A percentile compares a stretch with the other conserved stretches of the same genome.
These are phyloP conservation scores for Phytophthora multivora DNA, from an alignment of 352 stramenopile genomes.

Conservation along the genomic window DNA sequence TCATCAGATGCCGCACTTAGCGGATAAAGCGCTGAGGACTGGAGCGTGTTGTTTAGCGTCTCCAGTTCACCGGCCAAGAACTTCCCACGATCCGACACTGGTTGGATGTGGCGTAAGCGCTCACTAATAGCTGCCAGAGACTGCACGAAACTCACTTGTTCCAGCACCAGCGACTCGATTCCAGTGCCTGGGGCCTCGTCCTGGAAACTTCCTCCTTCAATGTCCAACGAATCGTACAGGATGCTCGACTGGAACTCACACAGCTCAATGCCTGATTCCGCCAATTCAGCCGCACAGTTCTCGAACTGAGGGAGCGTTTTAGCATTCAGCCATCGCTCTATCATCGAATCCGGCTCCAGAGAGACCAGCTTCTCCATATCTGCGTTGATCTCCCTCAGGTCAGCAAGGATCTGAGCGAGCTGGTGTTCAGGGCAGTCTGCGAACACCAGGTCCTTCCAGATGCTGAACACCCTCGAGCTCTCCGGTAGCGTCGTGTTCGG, in stretches of 20 bases:
- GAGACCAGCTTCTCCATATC: slow-evolving; percentile 48
- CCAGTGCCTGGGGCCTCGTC: slow-evolving; percentile 19
- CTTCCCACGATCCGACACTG: slow-evolving; percentile 52
- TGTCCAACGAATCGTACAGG: slow-evolving; percentile 61
- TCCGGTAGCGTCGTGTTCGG: slow-evolving; percentile 36
- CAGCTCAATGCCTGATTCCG: slow-evolving; percentile 47
- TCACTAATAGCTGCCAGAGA: slow-evolving; percentile 75
- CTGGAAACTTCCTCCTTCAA: slow-evolving; percentile 25
- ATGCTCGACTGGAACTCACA: slow-evolving; percentile 80
- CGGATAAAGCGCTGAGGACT: slow-evolving; percentile 69
- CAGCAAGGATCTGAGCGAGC: slow-evolving; percentile 47
- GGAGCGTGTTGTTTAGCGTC: slow-evolving; percentile 58
- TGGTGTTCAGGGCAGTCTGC: slow-evolving; percentile 67
- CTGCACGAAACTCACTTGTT: slow-evolving; percentile 81
- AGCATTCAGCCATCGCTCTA: slow-evolving; percentile 66
- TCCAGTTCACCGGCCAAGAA: slow-evolving; percentile 55
- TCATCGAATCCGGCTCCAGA: slow-evolving; percentile 55
- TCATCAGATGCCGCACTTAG: slow-evolving; percentile 75
- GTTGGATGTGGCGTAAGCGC: slow-evolving; percentile 65
- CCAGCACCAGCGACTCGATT: slow-evolving; percentile 67
- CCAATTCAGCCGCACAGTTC: slow-evolving; percentile 48
- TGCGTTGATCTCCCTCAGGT: slow-evolving; percentile 40
- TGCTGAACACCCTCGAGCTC: slow-evolving; percentile 35
- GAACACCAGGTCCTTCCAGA: slow-evolving; percentile 72
- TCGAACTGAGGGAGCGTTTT: slow-evolving; percentile 58